Evolutionary conservation across 192 early-diverging fungal genomes (phyloP).

Genomic region (Backusella mclennaniae): DNA sequence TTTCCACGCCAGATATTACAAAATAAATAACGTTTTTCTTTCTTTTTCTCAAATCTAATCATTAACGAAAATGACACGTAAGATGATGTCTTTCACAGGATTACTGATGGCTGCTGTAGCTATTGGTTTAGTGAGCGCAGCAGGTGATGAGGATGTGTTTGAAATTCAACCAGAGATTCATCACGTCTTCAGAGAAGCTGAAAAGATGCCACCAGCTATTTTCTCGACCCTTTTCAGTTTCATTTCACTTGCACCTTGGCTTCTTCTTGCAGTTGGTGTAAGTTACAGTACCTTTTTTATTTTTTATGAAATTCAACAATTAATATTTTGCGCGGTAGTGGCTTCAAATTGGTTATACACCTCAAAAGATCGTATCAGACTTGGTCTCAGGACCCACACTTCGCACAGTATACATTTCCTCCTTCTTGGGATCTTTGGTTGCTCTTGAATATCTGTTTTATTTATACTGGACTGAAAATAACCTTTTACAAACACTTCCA

Average conservation of each 20-base stretch:
- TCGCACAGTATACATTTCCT: conserved; percentile 23
- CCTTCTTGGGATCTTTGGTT: conserved; percentile 45
- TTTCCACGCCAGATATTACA: background rate
- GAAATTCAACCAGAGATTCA: conserved; percentile 46
- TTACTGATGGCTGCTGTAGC: background rate
- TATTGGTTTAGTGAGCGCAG: conserved; percentile 17
- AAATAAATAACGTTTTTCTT: background rate
- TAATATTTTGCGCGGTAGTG: conserved; percentile 33
- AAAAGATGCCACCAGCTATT: conserved; percentile 43
- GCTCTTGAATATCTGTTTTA: conserved; percentile 48
- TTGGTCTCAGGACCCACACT: background rate
- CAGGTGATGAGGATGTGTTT: conserved; percentile 35
- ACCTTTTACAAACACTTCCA: conserved; percentile 49
- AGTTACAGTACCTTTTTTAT: conserved; percentile 7
- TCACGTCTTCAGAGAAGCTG: conserved; percentile 49
- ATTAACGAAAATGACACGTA: conserved; percentile 14
- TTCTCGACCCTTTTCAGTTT: conserved; percentile 41
- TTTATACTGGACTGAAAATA: conserved; percentile 50
- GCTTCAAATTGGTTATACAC: conserved; percentile 42
- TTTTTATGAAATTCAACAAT: background rate
- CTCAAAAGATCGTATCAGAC: conserved; percentile 17
- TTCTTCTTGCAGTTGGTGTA: conserved; percentile 41
- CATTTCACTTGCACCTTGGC: conserved; percentile 43
- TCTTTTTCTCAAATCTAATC: background rate
- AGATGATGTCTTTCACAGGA: background rate